Percentiles rank a stretch among this genome's conserved stretches.
These are phyloP conservation scores for Fraxinus pennsylvanica DNA, from an alignment of 257 asterid genomes.

Conservation along the genomic window DNA sequence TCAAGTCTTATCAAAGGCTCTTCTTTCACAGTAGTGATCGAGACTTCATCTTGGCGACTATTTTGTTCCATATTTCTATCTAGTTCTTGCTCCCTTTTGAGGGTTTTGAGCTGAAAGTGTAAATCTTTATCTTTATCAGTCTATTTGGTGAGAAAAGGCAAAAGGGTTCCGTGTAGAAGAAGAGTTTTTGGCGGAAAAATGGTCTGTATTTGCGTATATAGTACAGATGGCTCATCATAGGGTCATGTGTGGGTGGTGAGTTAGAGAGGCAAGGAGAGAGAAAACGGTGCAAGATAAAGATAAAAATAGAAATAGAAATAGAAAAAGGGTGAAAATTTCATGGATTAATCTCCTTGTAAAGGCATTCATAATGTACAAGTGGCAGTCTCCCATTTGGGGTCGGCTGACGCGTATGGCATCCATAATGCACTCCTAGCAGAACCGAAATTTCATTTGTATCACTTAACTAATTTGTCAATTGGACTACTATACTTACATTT, in stretches of 20 bases:
- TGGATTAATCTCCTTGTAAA: too few relatives aligned
- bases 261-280: not conserved
- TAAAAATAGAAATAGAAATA: not conserved
- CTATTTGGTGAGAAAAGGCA: not conserved
- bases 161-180: not conserved
- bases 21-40: constrained; percentile 28
- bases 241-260: not conserved
- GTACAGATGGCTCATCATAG: not conserved
- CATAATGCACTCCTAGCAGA: too few relatives aligned
- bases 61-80: not conserved
- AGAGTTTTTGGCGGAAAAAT: not conserved
- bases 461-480: too few relatives aligned
- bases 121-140: not conserved
- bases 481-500: too few relatives aligned
- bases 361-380: too few relatives aligned
- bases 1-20: constrained; percentile 36
- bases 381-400: too few relatives aligned
- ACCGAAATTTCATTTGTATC: too few relatives aligned
- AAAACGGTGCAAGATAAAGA: not conserved
- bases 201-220: not conserved
- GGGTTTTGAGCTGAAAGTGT: not conserved
- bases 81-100: not conserved
- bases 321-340: not conserved
- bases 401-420: too few relatives aligned
- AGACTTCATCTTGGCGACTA: constrained; percentile 1